Evolutionary conservation across 495 filamentous ascomycete genomes (phyloP), one percentile per base, ranked within the genome.

Genomic region (Penicillium chermesinum): DNA sequence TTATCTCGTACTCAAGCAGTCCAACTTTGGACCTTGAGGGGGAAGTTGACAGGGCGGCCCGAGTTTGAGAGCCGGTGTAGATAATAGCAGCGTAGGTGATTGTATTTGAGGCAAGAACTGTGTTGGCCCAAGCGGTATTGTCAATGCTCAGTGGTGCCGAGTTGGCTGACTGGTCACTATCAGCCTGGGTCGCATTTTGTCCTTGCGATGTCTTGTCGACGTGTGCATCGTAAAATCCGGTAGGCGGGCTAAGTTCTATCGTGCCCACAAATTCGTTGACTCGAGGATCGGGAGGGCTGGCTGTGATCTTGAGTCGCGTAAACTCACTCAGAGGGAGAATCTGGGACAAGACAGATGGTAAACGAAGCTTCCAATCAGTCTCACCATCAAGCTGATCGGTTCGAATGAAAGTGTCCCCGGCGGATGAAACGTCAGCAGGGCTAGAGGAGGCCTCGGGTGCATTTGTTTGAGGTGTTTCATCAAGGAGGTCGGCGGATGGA

Each of bases 61-160:
- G 84, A 1, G 94, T 99, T 65, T 99, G 89, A 1, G 88, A 83
- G 2, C 94, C 94, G 5, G 93, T 97, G 62, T 97, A 99, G 19
- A 97, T 76, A 38, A 99, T 85, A 1, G 87, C 88, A 3, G 91
- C 91, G 16, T 91, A 76, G 0, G 89, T 91, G 5, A 82, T 86
- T 1, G 85, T 89, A 62, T 91, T 93, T 2, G 89, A 95, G 2
- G 94, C 94, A 44, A 99, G 84, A 22, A 99, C 86, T 2, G 94
- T 99, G 58, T 97, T 99, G 13, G 91, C 89, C 94, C 94, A 99
- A 2, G 94, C 91, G 9, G 94, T 99, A 59, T 97, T 96, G 68
- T 99, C 94, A 50, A 97, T 96, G 2, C 81, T 87, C 34, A 99
- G 73, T 1, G 91, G 82, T 2, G 85, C 77, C 8, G 84, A 84